Base-by-base conservation (phyloP, 352 stramenopile species). In the Phytophthora pseudosyringae region DNA sequence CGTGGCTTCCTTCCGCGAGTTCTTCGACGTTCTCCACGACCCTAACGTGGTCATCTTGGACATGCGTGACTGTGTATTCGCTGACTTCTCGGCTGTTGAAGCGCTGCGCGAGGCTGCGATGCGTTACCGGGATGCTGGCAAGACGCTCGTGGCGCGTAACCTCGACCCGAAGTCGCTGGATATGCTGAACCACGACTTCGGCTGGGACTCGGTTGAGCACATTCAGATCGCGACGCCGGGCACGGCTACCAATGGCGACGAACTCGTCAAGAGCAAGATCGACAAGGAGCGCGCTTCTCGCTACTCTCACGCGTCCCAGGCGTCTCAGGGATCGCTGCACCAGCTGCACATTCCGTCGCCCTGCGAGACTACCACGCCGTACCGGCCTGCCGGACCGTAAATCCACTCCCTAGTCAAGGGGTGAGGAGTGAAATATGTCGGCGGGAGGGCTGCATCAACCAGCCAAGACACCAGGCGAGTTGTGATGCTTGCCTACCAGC, bases 31-130 rank as follows among this genome's bases (percentile, higher is more conserved):
- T 21, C 62, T 75, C 3, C 46, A 82, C 4, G 88, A 96, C 56
- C 86, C 88, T 9, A 62, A 70, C 2, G 70, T 85, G 1, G 76
- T 96, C 7, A 71, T 97, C 38, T 44, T 97, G 5, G 89, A 97
- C 62, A 77, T 95, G 31, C 65, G 59, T 5, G 71, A 93, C 63
- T 92, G 80, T 45, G 56, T 80, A 1, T 84, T 97, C 31, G 78
- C 78, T 26, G 91, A 97, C 59, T 95, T 96, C 67, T 96, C 88
- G 4, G 91, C 87, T 11, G 86, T 89, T 31, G 86, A 77, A 11
- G 91, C 86, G 4, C 80, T 97, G 59, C 80, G 85, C 25, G 89
- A 95, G 44, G 77, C 80, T 39, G 80, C 81, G 3, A 75, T 81
- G 40, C 78, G 86, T 9, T 97, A 93, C 62, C 80, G 67, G 41